Evolutionary conservation across 2,329 filamentous ascomycete genomes (phyloP).

Genomic region (Ophiosphaerella korrae): DNA sequence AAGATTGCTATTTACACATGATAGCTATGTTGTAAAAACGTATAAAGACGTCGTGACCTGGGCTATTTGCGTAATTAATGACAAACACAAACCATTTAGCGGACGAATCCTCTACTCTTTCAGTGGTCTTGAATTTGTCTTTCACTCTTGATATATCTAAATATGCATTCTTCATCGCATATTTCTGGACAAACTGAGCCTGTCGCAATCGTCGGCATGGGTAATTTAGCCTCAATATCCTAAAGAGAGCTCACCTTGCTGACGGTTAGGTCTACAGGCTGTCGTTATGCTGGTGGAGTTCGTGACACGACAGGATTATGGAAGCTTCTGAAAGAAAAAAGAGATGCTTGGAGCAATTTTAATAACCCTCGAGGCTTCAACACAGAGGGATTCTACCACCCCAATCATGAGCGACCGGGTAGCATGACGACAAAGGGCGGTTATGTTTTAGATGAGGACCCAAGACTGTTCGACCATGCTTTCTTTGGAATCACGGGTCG

Average conservation of each 20-base stretch:
- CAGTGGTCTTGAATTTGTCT: too few species aligned
- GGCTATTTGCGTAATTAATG: too few species aligned
- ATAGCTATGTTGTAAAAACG: too few species aligned
- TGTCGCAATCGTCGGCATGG: slow-evolving; percentile 35
- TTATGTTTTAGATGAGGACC: slow-evolving; percentile 42
- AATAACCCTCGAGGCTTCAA: slow-evolving; percentile 42
- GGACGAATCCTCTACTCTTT: too few species aligned
- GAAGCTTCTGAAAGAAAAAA: slow-evolving; percentile 37
- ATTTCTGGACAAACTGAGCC: too few species aligned
- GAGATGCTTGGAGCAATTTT: slow-evolving; percentile 30
- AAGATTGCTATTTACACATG: too few species aligned
- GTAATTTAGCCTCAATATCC: too few species aligned
- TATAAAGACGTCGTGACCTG: too few species aligned
- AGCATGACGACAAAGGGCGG: slow-evolving; percentile 13
- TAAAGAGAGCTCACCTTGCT: too few species aligned
- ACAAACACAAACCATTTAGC: too few species aligned
- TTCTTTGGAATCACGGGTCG: slow-evolving; percentile 34
- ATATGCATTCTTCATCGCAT: too few species aligned
- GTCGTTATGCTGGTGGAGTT: slow-evolving; percentile 28
- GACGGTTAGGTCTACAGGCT: slow-evolving; percentile 11
- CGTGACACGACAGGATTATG: slow-evolving; percentile 20
- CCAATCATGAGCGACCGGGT: slow-evolving; percentile 29
- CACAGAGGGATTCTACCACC: slow-evolving; percentile 43
- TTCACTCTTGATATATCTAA: too few species aligned
- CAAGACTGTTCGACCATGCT: slow-evolving; percentile 41